Conservation (phyloP, 495 filamentous ascomycete genomes). For the Glutinoglossum americanum region DNA sequence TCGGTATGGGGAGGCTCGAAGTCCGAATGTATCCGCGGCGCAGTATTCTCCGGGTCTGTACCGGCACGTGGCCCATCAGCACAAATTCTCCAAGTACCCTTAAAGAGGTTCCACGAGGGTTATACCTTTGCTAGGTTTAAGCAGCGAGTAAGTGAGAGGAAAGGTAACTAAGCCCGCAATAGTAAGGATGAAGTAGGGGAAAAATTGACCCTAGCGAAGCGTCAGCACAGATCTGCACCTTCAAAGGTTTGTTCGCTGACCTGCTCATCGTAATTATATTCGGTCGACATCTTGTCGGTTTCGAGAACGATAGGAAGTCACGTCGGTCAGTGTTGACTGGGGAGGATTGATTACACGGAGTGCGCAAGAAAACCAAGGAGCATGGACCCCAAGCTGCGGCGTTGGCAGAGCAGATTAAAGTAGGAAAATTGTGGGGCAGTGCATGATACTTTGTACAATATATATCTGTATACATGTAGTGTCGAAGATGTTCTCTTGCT, state of each 20-base stretch:
- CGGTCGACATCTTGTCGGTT: slow-evolving; percentile 54
- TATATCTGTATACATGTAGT: not conserved
- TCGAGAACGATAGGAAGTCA: not conserved
- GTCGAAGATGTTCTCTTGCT: not conserved
- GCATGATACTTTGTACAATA: not conserved
- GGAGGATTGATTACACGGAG: not conserved
- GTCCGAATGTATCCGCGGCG: slow-evolving; percentile 44
- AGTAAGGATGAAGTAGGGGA: slow-evolving; percentile 94
- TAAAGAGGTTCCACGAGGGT: not conserved
- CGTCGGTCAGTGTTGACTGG: not conserved
- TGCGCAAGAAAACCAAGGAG: not conserved
- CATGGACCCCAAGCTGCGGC: not conserved
- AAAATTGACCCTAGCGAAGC: slow-evolving; percentile 68
- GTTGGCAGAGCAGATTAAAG: not conserved
- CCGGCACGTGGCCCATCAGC: not conserved
- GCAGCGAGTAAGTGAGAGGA: slow-evolving; percentile 70
- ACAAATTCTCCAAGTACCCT: not conserved
- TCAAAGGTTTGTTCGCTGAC: slow-evolving; percentile 17
- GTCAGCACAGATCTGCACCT: slow-evolving; percentile 2
- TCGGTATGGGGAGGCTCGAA: slow-evolving; percentile 68
- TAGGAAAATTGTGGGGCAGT: not conserved
- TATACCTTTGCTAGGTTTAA: slow-evolving; percentile 55
- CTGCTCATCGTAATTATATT: slow-evolving; percentile 96
- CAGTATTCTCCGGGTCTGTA: slow-evolving; percentile 41
- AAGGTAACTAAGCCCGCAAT: slow-evolving; percentile 71